These are phyloP conservation scores for Phytophthora hybrid DNA, from an alignment of 352 stramenopile species.

Conservation along the genomic window DNA sequence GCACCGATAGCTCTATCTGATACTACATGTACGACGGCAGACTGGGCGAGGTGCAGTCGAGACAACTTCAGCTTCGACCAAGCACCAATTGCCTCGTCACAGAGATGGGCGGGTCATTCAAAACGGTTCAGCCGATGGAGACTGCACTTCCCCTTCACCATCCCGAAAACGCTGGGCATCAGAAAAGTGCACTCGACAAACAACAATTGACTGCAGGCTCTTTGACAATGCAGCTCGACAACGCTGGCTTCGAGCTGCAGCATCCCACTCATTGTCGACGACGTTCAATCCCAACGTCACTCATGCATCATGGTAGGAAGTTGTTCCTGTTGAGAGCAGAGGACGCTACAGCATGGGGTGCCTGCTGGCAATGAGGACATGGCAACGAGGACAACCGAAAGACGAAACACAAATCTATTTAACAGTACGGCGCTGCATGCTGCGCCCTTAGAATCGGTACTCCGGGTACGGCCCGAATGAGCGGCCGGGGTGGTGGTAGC, in stretches of 20 bases:
- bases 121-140: background rate
- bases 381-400: background rate
- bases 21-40: background rate
- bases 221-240: too few relatives aligned
- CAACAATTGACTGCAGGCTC: background rate
- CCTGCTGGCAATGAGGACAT: too few relatives aligned
- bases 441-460: slow-evolving; percentile 30
- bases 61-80: slow-evolving; percentile 19
- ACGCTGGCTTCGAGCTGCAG: background rate
- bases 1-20: background rate
- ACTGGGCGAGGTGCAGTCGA: background rate
- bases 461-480: slow-evolving; percentile 34
- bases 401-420: slow-evolving; percentile 26
- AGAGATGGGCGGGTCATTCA: slow-evolving; percentile 1
- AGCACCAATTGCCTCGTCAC: slow-evolving; percentile 17
- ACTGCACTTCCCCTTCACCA: background rate
- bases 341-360: too few relatives aligned
- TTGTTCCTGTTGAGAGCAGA: background rate
- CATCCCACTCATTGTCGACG: background rate
- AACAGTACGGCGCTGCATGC: background rate
- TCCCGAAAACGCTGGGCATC: background rate
- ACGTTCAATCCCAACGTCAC: background rate
- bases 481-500: slow-evolving; percentile 56
- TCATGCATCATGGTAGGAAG: too few relatives aligned
- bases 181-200: background rate